Percentiles rank a stretch among this genome's conserved stretches.
Evolutionary conservation across 2,329 filamentous ascomycete species (phyloP).

Genomic region (Neocucurbitaria cava): DNA sequence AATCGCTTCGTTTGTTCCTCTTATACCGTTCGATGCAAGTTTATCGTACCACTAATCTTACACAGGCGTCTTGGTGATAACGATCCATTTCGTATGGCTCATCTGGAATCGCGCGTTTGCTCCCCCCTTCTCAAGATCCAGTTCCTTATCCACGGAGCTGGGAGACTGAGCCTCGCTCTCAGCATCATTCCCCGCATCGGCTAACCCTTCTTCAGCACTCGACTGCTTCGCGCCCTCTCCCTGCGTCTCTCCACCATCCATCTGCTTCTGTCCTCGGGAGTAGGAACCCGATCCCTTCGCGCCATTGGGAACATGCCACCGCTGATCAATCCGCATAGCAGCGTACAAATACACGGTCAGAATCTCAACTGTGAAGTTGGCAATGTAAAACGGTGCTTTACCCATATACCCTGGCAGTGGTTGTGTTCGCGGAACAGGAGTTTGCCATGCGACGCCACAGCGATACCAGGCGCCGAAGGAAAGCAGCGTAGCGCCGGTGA

Average conservation of each 20-base stretch:
- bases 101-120: not conserved
- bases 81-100: not conserved
- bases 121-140: slow-evolving; percentile 3
- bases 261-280: slow-evolving; percentile 12
- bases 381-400: slow-evolving; percentile 78
- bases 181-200: too few relatives aligned
- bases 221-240: slow-evolving; percentile 19
- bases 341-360: slow-evolving; percentile 72
- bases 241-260: slow-evolving; percentile 25
- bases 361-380: slow-evolving; percentile 79
- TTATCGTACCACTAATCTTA: too few relatives aligned
- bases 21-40: too few relatives aligned
- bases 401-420: slow-evolving; percentile 72
- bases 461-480: slow-evolving; percentile 75
- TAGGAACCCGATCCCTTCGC: slow-evolving; percentile 57
- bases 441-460: slow-evolving; percentile 63
- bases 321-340: slow-evolving; percentile 72
- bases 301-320: slow-evolving; percentile 78
- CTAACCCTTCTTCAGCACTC: not conserved
- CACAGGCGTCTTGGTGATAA: not conserved
- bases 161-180: not conserved
- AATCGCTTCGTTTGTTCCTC: not conserved
- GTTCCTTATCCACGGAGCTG: slow-evolving; percentile 1
- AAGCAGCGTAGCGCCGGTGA: slow-evolving; percentile 66
- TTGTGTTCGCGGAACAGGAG: slow-evolving; percentile 54